Evolutionary conservation across 345 rosid genomes (phyloP), one percentile per base, ranked within the genome.

Genomic region (Populus davidiana): DNA sequence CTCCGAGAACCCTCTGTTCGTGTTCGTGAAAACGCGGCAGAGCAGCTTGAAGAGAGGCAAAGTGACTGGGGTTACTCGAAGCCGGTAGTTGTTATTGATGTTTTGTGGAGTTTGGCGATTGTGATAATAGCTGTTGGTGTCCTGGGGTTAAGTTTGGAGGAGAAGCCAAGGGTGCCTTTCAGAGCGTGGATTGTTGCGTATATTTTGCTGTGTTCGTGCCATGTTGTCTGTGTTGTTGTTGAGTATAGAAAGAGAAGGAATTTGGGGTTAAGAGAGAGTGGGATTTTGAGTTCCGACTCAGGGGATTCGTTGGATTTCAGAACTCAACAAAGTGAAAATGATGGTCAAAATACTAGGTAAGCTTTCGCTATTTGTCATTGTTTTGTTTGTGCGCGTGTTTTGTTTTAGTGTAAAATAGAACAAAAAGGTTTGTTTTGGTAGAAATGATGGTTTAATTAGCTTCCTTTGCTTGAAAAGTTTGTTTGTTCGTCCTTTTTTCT

Each of bases 1-100:
- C 91, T 94, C 13, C 88, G 93, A 0, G 96, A 86, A 72, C 91
- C 96, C 1, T 95, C 99, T 21, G 88, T 91, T 43, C 83, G 88
- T 70, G 97, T 95, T 31, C 89, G 98, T 8, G 98, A 93, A 74
- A 84, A 82, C 27, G 97, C 98, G 8, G 97, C 97, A 8, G 99
- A 93, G 87, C 99, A 95, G 88, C 90, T 95, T 21, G 97, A 93
- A 81, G 93, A 86, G 81, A 85, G 91, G 14, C 98, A 91, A 70
- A 88, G 86, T 80, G 84, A 89, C 74, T 93, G 97, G 98, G 89
- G 97, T 12, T 92, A 89, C 81, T 93, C 94, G 27, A 87, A 80
- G 85, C 94, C 96, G 29, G 77, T 96, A 18, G 84, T 91, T 38
- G 82, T 84, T 36, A 89, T 96, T 5, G 98, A 93, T 73, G 74